Conservation (phyloP, 2,329 filamentous ascomycete species). For the Sporothrix curviconia region DNA sequence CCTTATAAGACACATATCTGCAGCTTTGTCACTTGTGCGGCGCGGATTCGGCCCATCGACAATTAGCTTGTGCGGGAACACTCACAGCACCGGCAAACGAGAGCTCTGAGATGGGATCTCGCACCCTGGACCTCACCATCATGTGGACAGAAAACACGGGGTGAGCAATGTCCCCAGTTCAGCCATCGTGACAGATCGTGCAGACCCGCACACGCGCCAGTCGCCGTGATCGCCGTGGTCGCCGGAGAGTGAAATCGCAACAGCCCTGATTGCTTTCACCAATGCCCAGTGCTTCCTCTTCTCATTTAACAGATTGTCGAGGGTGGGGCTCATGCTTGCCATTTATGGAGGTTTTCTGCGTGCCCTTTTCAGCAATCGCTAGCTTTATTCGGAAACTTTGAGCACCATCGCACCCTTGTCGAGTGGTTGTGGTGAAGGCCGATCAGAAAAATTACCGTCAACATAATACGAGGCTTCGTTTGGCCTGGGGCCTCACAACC, state of each 20-base stretch:
- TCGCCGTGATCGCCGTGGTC: neutral
- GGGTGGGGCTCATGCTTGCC: constrained; percentile 11
- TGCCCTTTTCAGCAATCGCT: constrained; percentile 5
- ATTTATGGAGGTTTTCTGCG: constrained; percentile 11
- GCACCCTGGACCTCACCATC: neutral
- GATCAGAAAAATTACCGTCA: neutral
- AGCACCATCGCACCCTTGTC: neutral
- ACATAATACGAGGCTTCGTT: too few species aligned
- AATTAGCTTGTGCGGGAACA: neutral
- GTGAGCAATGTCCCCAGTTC: neutral
- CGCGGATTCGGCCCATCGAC: neutral
- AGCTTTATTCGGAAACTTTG: constrained; percentile 10
- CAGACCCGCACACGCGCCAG: constrained; percentile 8
- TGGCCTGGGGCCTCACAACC: too few species aligned
- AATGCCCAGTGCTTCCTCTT: neutral
- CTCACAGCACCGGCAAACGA: neutral
- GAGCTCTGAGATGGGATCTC: neutral
- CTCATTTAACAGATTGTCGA: constrained; percentile 8
- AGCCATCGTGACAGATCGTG: constrained; percentile 10
- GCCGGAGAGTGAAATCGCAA: neutral
- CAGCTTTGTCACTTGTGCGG: neutral
- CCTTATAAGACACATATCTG: neutral
- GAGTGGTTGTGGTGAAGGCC: neutral
- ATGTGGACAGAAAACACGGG: constrained; percentile 5
- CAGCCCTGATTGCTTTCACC: neutral